These are phyloP conservation scores for Crithidia thermophila DNA, from an alignment of 208 protist species.

Conservation along the genomic window DNA sequence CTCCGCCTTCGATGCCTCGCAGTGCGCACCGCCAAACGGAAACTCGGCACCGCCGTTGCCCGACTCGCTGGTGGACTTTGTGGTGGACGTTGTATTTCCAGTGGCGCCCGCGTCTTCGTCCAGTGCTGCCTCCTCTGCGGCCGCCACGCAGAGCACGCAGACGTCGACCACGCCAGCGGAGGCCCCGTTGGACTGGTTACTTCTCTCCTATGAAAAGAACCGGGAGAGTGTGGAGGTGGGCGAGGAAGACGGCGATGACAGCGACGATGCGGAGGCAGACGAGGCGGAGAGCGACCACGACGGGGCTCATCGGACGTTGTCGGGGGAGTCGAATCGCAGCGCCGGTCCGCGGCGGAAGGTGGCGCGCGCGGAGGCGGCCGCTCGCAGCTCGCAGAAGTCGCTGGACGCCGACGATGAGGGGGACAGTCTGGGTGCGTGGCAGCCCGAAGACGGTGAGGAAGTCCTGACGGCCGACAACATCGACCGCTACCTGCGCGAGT, in stretches of 20 bases:
- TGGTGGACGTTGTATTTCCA: slow-evolving; percentile 87
- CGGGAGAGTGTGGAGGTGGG: slow-evolving; percentile 59
- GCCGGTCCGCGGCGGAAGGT: neutral
- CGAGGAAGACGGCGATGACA: no score
- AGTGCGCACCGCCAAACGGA: no score
- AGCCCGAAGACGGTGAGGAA: slow-evolving; percentile 51
- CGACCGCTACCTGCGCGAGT: slow-evolving; percentile 62
- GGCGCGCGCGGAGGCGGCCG: neutral
- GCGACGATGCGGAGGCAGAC: slow-evolving; percentile 3
- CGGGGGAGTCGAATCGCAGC: neutral
- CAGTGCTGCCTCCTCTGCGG: neutral
- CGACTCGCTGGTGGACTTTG: slow-evolving; percentile 69
- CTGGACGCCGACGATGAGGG: slow-evolving; percentile 4
- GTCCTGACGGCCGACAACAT: slow-evolving; percentile 81
- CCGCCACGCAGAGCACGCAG: slow-evolving; percentile 7
- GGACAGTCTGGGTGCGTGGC: slow-evolving; percentile 32
- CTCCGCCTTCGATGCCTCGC: slow-evolving; percentile 28
- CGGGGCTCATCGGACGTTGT: neutral
- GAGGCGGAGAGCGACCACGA: slow-evolving; percentile 6
- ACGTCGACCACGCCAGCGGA: slow-evolving; percentile 1
- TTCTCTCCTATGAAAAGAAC: slow-evolving; percentile 76
- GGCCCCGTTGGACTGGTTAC: slow-evolving; percentile 66
- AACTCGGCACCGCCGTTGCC: slow-evolving; percentile 24
- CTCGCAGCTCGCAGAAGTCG: neutral
- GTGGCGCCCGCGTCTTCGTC: slow-evolving; percentile 5